These are phyloP conservation scores for Ophiosphaerella herpotricha DNA, from an alignment of 2,329 filamentous ascomycete species.

Conservation along the genomic window DNA sequence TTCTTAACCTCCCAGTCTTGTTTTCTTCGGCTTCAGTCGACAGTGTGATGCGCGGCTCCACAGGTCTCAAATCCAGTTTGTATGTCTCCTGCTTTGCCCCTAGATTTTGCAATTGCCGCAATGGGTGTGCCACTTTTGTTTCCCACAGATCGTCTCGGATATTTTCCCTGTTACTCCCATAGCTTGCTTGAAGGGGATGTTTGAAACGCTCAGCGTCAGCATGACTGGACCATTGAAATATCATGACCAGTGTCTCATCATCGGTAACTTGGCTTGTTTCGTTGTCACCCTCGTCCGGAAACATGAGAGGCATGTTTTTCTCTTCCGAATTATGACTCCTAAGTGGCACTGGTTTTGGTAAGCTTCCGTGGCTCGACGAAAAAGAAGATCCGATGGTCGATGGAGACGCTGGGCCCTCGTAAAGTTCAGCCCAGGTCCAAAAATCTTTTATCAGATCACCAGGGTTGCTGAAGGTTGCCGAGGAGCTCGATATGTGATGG, in stretches of 20 bases:
- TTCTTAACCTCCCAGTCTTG: constrained; percentile 18
- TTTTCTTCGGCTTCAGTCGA: constrained; percentile 4
- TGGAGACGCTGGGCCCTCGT: constrained; percentile 11
- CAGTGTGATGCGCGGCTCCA: constrained; percentile 24
- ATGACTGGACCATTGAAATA: constrained; percentile 36
- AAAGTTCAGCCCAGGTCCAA: constrained; percentile 36
- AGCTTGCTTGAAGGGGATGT: constrained; percentile 31
- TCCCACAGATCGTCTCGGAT: constrained; percentile 32
- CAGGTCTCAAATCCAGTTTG: constrained; percentile 31
- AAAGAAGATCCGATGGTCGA: constrained; percentile 2
- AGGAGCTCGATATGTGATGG: constrained; percentile 16
- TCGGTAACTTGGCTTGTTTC: constrained; percentile 7
- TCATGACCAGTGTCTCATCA: constrained; percentile 35
- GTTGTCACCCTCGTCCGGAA: constrained; percentile 17
- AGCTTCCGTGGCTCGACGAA: constrained; percentile 10
- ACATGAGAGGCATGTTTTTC: constrained; percentile 30
- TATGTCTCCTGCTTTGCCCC: constrained; percentile 28
- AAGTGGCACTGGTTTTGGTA: not conserved
- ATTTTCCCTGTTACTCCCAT: constrained; percentile 26
- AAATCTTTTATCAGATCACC: constrained; percentile 36
- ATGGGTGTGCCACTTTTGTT: constrained; percentile 29
- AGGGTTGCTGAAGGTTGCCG: constrained; percentile 26
- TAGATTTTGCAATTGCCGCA: constrained; percentile 27
- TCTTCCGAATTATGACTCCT: constrained; percentile 25
- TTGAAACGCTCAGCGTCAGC: constrained; percentile 35